Evolutionary conservation across 2,329 filamentous ascomycete species (phyloP).

Genomic region (Thelonectria blattea): DNA sequence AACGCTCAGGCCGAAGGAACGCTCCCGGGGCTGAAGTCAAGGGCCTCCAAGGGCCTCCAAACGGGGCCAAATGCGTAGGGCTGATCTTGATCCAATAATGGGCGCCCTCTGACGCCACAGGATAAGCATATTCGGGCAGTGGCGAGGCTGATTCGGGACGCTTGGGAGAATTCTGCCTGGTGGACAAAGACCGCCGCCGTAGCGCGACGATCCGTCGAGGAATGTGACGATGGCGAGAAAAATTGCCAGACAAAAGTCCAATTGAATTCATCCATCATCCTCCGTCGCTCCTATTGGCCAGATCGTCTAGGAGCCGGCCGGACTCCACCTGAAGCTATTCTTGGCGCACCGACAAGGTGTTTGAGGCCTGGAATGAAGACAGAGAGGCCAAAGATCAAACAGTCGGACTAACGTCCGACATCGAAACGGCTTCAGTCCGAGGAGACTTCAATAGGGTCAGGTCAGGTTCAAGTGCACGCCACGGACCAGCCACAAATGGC

Average conservation of each 20-base stretch:
- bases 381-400: neutral
- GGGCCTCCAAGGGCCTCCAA: neutral
- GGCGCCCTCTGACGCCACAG: neutral
- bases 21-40: neutral
- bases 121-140: neutral
- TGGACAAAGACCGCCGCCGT: no score
- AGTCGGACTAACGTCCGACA: no score
- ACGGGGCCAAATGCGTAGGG: neutral
- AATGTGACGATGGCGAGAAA: neutral
- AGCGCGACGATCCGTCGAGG: neutral
- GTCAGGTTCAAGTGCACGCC: no score
- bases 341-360: neutral
- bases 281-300: conserved; percentile 8
- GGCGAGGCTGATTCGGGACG: neutral
- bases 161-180: no score
- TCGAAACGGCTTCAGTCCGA: no score
- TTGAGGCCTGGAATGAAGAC: no score
- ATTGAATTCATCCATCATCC: conserved; percentile 1
- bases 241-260: neutral
- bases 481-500: no score
- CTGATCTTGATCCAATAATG: neutral
- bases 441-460: no score
- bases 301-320: neutral
- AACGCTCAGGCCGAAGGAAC: neutral
- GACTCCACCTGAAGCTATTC: neutral